Percentiles rank a stretch among this genome's conserved stretches.
phyloP scores from a whole-genome alignment of 306 rosid species.

The Gynostemma pentaphyllum region DNA sequence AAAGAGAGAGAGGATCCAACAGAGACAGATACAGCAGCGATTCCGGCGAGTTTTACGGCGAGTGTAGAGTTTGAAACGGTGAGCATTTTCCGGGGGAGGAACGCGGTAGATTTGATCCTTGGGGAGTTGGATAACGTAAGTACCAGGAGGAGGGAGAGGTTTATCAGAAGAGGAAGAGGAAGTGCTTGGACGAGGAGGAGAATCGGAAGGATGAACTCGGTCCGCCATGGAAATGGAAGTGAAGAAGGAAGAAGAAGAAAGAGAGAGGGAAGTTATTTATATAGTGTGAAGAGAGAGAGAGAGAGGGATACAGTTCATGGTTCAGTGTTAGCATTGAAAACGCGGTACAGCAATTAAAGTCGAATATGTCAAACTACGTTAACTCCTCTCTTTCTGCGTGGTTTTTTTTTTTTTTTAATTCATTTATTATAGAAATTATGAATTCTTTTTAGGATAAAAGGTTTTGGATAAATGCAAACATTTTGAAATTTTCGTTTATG shows the following conservation, averaged over 20 bases:
- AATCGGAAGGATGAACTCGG: conserved; percentile 73
- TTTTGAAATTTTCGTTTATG: too few relatives aligned
- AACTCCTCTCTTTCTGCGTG: too few relatives aligned
- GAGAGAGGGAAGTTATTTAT: too few relatives aligned
- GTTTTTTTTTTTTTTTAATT: too few relatives aligned
- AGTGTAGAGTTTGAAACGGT: conserved; percentile 31
- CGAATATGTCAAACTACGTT: too few relatives aligned
- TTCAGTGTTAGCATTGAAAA: too few relatives aligned
- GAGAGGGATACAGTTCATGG: too few relatives aligned
- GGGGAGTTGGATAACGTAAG: conserved; percentile 63
- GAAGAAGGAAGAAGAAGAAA: not conserved
- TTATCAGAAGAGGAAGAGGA: conserved; percentile 17
- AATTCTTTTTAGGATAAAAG: too few relatives aligned
- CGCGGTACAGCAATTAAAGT: too few relatives aligned
- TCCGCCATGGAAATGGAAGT: conserved; percentile 35
- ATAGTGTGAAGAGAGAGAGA: too few relatives aligned
- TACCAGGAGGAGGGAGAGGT: conserved; percentile 41
- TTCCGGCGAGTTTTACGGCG: conserved; percentile 17
- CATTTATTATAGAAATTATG: too few relatives aligned
- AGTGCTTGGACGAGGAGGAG: conserved; percentile 6
- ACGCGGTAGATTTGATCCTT: conserved; percentile 70
- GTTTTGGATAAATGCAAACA: too few relatives aligned
- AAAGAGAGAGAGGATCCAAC: conserved; percentile 26
- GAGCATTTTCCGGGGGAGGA: conserved; percentile 67
- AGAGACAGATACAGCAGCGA: conserved; percentile 36